phyloP scores from a whole-genome alignment of 2,329 filamentous ascomycete genomes.

The Kalaharituber pfeilii region DNA sequence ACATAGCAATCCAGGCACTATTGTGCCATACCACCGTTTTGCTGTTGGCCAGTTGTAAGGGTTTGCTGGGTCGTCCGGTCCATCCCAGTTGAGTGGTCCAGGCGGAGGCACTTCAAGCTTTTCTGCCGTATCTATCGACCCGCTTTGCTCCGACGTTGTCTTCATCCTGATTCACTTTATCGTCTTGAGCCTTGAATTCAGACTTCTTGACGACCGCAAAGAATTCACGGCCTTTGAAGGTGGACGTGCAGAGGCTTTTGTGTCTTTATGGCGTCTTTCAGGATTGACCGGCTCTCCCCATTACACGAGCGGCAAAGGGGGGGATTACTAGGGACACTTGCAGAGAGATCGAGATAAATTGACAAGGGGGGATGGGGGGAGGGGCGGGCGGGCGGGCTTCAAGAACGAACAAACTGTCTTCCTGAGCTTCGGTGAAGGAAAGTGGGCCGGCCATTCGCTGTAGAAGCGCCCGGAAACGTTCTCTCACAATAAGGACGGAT shows the following conservation, averaged over 20 bases:
- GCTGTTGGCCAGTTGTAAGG: slow-evolving; percentile 48
- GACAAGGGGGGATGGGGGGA: too few relatives aligned
- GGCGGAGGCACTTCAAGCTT: neutral
- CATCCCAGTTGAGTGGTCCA: slow-evolving; percentile 19
- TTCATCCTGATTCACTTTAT: neutral
- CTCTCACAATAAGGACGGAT: too few relatives aligned
- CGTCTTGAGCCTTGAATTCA: neutral
- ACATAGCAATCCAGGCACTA: slow-evolving; percentile 41
- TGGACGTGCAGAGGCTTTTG: neutral
- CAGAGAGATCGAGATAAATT: too few relatives aligned
- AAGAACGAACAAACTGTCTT: too few relatives aligned
- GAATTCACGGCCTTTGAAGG: neutral
- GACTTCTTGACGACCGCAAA: neutral
- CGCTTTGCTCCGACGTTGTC: neutral
- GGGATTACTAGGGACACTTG: too few relatives aligned
- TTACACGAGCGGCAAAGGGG: too few relatives aligned
- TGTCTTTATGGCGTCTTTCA: neutral
- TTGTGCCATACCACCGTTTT: slow-evolving; percentile 38
- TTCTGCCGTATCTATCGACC: neutral
- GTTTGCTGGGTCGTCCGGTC: slow-evolving; percentile 21
- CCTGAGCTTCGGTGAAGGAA: too few relatives aligned
- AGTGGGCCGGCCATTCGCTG: too few relatives aligned
- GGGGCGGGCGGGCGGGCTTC: too few relatives aligned
- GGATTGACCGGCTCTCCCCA: neutral
- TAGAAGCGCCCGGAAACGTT: too few relatives aligned